Evolutionary conservation across 2,329 filamentous ascomycete genomes (phyloP).

Genomic region (Fusarium sp.): DNA sequence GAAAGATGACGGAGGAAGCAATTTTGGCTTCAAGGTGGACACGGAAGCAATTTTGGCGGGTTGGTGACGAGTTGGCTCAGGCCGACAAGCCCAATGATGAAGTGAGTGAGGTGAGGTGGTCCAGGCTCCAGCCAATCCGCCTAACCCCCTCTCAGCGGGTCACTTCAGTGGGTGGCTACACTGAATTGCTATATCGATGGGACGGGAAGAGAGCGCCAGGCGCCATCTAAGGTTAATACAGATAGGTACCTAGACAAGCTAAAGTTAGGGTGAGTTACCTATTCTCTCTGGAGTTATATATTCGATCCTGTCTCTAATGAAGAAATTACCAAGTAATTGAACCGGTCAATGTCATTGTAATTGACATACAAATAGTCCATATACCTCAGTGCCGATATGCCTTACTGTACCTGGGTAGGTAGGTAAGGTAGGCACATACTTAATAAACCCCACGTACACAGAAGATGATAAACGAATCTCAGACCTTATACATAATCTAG

Average conservation of each 20-base stretch:
- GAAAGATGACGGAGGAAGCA: slow-evolving; percentile 35
- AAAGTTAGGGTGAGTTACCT: not conserved
- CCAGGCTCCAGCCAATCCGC: not conserved
- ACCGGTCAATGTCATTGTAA: not conserved
- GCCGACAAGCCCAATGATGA: slow-evolving; percentile 2
- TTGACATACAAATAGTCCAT: too few species aligned
- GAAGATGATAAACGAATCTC: not conserved
- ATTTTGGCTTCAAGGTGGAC: slow-evolving; percentile 40
- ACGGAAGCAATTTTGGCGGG: slow-evolving; percentile 43
- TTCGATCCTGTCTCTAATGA: not conserved
- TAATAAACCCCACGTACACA: not conserved
- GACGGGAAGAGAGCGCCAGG: not conserved
- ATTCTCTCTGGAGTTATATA: not conserved
- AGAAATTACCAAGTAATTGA: not conserved
- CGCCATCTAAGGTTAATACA: not conserved
- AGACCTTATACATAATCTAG: not conserved
- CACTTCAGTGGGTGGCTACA: slow-evolving; percentile 10
- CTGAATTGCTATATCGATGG: not conserved
- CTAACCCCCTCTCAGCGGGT: not conserved
- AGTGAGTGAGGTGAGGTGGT: slow-evolving; percentile 25
- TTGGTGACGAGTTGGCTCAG: slow-evolving; percentile 42
- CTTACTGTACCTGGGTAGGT: not conserved
- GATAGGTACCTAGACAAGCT: not conserved
- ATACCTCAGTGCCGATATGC: not conserved
- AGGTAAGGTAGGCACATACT: not conserved